Evolutionary conservation across 2,329 filamentous ascomycete genomes (phyloP).

Genomic region (Cladobotryum protrusum): DNA sequence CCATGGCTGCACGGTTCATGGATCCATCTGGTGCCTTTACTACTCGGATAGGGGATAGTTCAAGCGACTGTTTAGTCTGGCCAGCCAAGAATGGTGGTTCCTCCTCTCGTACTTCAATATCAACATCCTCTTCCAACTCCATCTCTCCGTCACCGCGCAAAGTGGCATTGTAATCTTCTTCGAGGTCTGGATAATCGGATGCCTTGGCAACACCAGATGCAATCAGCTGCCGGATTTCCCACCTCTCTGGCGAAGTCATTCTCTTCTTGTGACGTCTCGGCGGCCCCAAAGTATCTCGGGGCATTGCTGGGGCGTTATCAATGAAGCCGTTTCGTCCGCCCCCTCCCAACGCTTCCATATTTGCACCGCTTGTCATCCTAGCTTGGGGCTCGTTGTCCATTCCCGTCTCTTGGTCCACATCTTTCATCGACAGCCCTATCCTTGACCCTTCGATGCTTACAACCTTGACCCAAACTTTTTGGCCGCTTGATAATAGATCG

Average conservation of each 20-base stretch:
- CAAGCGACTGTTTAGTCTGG: conserved; percentile 92
- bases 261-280: conserved; percentile 70
- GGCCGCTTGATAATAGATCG: conserved; percentile 73
- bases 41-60: conserved; percentile 90
- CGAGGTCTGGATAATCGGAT: conserved; percentile 87
- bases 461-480: conserved; percentile 89
- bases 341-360: conserved; percentile 74
- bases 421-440: conserved; percentile 92
- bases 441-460: conserved; percentile 74
- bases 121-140: conserved; percentile 91
- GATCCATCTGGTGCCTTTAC: conserved; percentile 98
- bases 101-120: conserved; percentile 94
- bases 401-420: conserved; percentile 86
- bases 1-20: conserved; percentile 92
- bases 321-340: conserved; percentile 51
- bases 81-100: conserved; percentile 94
- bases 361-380: conserved; percentile 80
- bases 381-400: conserved; percentile 73
- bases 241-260: conserved; percentile 92
- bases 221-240: conserved; percentile 96
- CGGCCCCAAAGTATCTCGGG: conserved; percentile 33
- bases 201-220: conserved; percentile 90
- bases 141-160: conserved; percentile 80
- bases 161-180: conserved; percentile 88
- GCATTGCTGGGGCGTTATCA: conserved; percentile 31